Evolutionary conservation across 352 stramenopile species (phyloP).

Genomic region (Aphanomyces stellatus): DNA sequence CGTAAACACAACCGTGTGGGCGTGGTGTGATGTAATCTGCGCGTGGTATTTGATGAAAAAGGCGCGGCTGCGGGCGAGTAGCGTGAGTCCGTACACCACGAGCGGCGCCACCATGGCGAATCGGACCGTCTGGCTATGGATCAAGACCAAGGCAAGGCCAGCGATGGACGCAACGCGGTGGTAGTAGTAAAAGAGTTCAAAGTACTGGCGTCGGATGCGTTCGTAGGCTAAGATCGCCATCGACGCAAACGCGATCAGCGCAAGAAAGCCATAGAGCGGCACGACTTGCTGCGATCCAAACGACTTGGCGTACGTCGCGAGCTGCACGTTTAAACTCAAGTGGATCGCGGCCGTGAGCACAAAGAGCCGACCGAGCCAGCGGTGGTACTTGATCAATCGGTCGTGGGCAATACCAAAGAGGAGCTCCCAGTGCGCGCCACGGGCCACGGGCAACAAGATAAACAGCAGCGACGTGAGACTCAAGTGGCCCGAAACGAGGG

Average conservation of each 20-base stretch:
- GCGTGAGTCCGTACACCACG: slow-evolving; percentile 42
- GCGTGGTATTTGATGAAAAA: slow-evolving; percentile 44
- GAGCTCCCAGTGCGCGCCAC: slow-evolving; percentile 2
- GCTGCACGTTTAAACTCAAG: slow-evolving; percentile 26
- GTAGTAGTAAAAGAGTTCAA: slow-evolving; percentile 67
- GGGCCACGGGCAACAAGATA: not conserved
- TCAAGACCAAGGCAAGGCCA: slow-evolving; percentile 60
- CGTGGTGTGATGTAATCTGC: slow-evolving; percentile 23
- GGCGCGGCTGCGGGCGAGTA: slow-evolving; percentile 32
- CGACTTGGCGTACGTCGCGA: slow-evolving; percentile 24
- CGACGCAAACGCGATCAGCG: slow-evolving; percentile 40
- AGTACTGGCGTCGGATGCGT: slow-evolving; percentile 56
- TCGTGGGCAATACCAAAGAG: slow-evolving; percentile 19
- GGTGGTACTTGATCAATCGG: slow-evolving; percentile 18
- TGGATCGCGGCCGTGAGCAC: not conserved
- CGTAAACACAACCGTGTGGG: slow-evolving; percentile 46
- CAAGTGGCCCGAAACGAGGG: slow-evolving; percentile 20
- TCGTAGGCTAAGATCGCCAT: slow-evolving; percentile 50
- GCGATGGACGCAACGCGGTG: slow-evolving; percentile 64
- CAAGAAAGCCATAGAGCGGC: slow-evolving; percentile 51
- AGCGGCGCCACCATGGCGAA: slow-evolving; percentile 49
- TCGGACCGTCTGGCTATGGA: slow-evolving; percentile 47
- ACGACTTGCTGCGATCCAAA: slow-evolving; percentile 34
- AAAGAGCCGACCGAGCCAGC: slow-evolving; percentile 2
- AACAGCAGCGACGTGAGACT: not conserved